A percentile compares a stretch with the other conserved stretches of the same genome.
Evolutionary conservation across 176 grass and related monocot genomes (phyloP).

Genomic region (Eremochloa ophiuroides): DNA sequence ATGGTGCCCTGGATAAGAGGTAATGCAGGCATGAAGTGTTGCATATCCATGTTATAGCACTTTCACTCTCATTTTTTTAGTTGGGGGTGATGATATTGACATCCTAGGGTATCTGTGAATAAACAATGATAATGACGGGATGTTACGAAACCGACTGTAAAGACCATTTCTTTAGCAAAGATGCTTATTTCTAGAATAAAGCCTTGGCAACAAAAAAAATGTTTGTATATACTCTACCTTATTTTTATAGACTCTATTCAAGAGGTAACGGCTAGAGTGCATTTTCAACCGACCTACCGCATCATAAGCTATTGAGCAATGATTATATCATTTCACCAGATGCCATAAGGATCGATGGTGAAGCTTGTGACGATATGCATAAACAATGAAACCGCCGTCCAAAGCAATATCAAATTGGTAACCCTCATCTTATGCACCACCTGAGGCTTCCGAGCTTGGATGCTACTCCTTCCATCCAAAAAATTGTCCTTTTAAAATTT

Average conservation of each 20-base stretch:
- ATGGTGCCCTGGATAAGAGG: too few relatives aligned
- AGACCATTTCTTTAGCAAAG: neutral
- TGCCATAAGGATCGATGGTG: neutral
- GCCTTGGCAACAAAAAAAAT: neutral
- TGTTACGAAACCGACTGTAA: neutral
- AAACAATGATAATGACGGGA: neutral
- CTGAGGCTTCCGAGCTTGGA: neutral
- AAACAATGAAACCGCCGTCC: constrained; percentile 16
- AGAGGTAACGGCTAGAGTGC: neutral
- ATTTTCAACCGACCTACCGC: neutral
- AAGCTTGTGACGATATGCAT: constrained; percentile 3
- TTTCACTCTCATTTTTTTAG: neutral
- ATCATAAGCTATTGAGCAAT: constrained; percentile 13
- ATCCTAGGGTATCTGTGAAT: neutral
- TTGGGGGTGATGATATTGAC: neutral
- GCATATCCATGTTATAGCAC: too few relatives aligned
- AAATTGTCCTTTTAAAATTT: too few relatives aligned
- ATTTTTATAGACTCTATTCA: neutral
- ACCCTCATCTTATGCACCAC: neutral
- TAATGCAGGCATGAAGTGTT: too few relatives aligned
- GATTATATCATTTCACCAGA: constrained; percentile 10
- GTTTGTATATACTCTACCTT: too few relatives aligned
- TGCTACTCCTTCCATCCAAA: too few relatives aligned
- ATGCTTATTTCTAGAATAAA: neutral
- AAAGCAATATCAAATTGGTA: neutral